Evolutionary conservation across 495 filamentous ascomycete species (phyloP), one percentile per base, ranked within the genome.

Genomic region (Pseudevernia furfuracea): DNA sequence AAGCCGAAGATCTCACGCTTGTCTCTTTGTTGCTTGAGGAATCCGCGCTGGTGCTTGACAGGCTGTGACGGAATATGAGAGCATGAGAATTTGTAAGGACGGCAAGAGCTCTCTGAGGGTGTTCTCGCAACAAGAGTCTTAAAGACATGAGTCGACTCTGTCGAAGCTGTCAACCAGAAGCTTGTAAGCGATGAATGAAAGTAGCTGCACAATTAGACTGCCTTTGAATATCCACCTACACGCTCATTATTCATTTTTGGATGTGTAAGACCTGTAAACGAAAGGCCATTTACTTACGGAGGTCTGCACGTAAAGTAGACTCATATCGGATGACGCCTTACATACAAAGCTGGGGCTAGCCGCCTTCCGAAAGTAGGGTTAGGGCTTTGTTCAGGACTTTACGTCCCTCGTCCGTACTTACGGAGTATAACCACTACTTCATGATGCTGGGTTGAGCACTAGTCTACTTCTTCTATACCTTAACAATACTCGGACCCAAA

Each of bases 21-120:
- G 53, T 79, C 80, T 77, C 79, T 73, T 84, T 84, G 39, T 74
- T 71, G 68, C 49, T 53, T 4, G 64, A 66, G 53, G 61, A 65
- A 53, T 69, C 56, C 32, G 73, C 74, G 57, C 82, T 79, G 66
- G 78, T 78, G 19, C 82, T 84, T 11, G 83, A 79, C 30, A 81
- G 73, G 65, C 80, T 89, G 77, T 96, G 83, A 37, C 87, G 86
- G 67, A 97, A 89, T 60, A 96, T 85, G 67, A 98, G 80, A 68
- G 84, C 88, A 78, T 95, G 86, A 21, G 89, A 84, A 11, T 82
- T 71, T 19, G 92, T 91, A 30, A 85, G 84, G 62, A 98, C 82
- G 25, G 90, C 90, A 74, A 98, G 89, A 61, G 90, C 86, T 62
- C 94, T 87, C 68, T 89, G 82, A 68, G 92, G 91, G 72, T 89